Conservation (phyloP, 2,329 filamentous ascomycete species). For the Corynespora cassiicola region DNA sequence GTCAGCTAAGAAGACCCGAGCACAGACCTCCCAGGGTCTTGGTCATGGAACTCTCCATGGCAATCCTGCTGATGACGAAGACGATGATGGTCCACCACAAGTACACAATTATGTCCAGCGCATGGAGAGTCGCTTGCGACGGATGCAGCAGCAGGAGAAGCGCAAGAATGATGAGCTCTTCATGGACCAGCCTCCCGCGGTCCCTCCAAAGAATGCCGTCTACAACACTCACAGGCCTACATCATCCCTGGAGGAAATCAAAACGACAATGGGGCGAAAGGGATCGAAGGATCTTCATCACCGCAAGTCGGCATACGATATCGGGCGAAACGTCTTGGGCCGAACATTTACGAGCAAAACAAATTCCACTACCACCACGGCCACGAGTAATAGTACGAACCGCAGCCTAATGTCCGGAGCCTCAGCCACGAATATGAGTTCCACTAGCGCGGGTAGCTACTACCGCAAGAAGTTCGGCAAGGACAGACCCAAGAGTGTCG, state of each 20-base stretch:
- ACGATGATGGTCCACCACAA: conserved; percentile 68
- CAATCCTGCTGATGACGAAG: conserved; percentile 60
- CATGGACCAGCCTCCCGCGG: conserved; percentile 61
- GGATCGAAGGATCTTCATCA: conserved; percentile 55
- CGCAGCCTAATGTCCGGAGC: conserved; percentile 92
- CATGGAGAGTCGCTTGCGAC: conserved; percentile 84
- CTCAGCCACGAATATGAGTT: conserved; percentile 89
- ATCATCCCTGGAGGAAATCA: conserved; percentile 43
- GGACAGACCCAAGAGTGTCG: conserved; percentile 67
- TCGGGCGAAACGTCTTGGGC: conserved; percentile 72
- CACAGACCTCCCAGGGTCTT: conserved; percentile 78
- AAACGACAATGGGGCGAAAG: conserved; percentile 35
- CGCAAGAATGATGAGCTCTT: conserved; percentile 57
- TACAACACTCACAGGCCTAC: conserved; percentile 50
- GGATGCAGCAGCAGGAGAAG: conserved; percentile 64
- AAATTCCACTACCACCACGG: conserved; percentile 73
- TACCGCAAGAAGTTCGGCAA: conserved; percentile 72
- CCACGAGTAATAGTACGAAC: conserved; percentile 73
- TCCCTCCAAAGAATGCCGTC: conserved; percentile 64
- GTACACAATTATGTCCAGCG: conserved; percentile 86
- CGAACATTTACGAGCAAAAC: conserved; percentile 91
- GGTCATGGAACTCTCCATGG: conserved; percentile 52
- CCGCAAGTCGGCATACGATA: conserved; percentile 80
- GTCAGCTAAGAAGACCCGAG: conserved; percentile 46
- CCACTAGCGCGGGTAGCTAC: conserved; percentile 92